A percentile compares a stretch with the other conserved stretches of the same genome.
These are phyloP conservation scores for Diplotaxis tenuifolia DNA, from an alignment of 345 rosid genomes.

Conservation along the genomic window DNA sequence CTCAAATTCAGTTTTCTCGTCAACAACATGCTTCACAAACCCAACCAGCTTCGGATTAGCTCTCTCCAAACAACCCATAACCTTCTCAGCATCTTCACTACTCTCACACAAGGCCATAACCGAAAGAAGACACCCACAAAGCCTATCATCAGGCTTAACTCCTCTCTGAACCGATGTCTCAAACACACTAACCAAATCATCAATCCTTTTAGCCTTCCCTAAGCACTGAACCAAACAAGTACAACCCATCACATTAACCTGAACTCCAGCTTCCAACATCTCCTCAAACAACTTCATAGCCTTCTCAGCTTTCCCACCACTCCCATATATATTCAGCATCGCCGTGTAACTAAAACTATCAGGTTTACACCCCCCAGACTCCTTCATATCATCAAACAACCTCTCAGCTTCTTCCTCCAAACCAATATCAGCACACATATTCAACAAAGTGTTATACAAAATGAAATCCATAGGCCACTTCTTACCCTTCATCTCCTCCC, in stretches of 20 bases:
- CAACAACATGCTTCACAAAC: slow-evolving; percentile 51
- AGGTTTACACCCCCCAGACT: slow-evolving; percentile 49
- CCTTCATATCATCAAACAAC: slow-evolving; percentile 79
- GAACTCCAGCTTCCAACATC: slow-evolving; percentile 55
- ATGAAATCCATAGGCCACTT: slow-evolving; percentile 85
- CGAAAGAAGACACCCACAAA: slow-evolving; percentile 82
- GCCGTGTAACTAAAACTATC: slow-evolving; percentile 90
- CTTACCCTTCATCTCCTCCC: slow-evolving; percentile 72
- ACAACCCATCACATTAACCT: slow-evolving; percentile 82
- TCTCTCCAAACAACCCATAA: slow-evolving; percentile 56
- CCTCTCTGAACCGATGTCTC: slow-evolving; percentile 48
- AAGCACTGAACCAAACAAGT: slow-evolving; percentile 84
- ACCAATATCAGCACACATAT: slow-evolving; percentile 90
- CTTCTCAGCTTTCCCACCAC: slow-evolving; percentile 68
- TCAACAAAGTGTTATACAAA: slow-evolving; percentile 79
- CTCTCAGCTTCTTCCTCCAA: slow-evolving; percentile 81
- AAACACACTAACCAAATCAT: slow-evolving; percentile 67
- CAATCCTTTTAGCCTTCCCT: slow-evolving; percentile 66
- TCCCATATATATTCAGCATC: slow-evolving; percentile 79
- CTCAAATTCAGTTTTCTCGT: slow-evolving; percentile 46
- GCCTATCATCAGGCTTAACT: slow-evolving; percentile 75
- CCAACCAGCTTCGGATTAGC: slow-evolving; percentile 67
- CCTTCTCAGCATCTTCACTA: slow-evolving; percentile 54
- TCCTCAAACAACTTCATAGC: slow-evolving; percentile 68
- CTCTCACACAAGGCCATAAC: slow-evolving; percentile 66